These are phyloP conservation scores for Fragaria vesca DNA, from an alignment of 306 rosid species.

Conservation along the genomic window DNA sequence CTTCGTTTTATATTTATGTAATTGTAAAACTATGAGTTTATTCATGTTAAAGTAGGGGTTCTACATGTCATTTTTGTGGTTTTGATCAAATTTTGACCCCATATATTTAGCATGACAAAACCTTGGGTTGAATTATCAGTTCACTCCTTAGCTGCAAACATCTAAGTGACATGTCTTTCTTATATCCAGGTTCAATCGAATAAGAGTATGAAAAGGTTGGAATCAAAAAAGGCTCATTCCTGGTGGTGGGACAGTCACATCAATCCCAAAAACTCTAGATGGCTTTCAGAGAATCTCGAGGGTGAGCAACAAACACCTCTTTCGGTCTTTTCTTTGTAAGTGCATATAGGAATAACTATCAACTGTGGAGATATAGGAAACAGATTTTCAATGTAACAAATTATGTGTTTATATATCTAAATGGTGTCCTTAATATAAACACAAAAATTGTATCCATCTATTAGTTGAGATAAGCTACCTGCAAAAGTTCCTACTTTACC, in stretches of 20 bases:
- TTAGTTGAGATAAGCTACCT: not conserved
- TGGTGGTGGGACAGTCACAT: conserved; percentile 99
- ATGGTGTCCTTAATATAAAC: not conserved
- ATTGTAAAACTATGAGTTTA: not conserved
- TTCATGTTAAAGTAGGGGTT: not conserved
- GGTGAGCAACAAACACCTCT: conserved; percentile 43
- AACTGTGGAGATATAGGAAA: not conserved
- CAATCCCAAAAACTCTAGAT: conserved; percentile 73
- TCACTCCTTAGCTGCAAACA: not conserved
- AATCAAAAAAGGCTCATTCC: conserved; percentile 70
- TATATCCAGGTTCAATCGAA: conserved; percentile 37
- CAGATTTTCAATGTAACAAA: not conserved
- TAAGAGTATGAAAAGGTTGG: conserved; percentile 59
- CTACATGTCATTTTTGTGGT: not conserved
- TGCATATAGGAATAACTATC: not conserved
- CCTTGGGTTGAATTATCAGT: not conserved
- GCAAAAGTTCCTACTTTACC: not conserved
- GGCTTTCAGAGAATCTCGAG: conserved; percentile 86
- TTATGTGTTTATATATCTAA: not conserved
- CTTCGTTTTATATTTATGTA: not conserved
- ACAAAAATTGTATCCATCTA: not conserved
- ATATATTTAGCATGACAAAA: not conserved
- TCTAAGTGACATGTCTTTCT: not conserved
- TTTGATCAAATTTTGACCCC: conserved; percentile 5
- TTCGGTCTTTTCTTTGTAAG: conserved; percentile 10